Conservation (phyloP, 495 filamentous ascomycete genomes). For the Halenospora varia region DNA sequence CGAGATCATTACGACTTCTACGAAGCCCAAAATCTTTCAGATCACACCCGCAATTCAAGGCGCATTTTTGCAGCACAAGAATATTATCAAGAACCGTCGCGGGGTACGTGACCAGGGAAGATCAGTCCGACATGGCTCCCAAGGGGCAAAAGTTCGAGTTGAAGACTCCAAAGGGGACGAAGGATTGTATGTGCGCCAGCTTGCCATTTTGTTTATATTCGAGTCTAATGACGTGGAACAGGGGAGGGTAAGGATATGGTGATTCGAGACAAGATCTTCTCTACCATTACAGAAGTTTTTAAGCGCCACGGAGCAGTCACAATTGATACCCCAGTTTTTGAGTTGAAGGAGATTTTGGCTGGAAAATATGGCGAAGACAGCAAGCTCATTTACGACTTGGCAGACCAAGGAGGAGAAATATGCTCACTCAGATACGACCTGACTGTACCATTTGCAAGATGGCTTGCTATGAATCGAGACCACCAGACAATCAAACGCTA, state of each 20-base stretch:
- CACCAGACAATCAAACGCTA: conserved; percentile 79
- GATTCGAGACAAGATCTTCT: conserved; percentile 80
- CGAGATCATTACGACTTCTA: conserved; percentile 21
- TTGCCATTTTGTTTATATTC: neutral
- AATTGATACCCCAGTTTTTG: conserved; percentile 82
- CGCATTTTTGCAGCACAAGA: conserved; percentile 2
- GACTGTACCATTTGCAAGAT: conserved; percentile 86
- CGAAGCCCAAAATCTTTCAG: neutral
- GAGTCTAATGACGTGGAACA: conserved; percentile 17
- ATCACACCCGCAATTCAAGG: conserved; percentile 4
- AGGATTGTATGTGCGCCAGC: conserved; percentile 34
- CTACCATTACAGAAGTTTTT: conserved; percentile 78
- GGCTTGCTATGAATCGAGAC: conserved; percentile 77
- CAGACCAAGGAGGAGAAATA: conserved; percentile 81
- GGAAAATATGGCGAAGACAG: conserved; percentile 92
- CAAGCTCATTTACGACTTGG: conserved; percentile 85
- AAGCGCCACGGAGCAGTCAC: conserved; percentile 83
- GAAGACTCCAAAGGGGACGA: conserved; percentile 45
- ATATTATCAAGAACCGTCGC: conserved; percentile 7
- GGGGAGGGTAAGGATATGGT: conserved; percentile 71
- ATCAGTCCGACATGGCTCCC: conserved; percentile 23
- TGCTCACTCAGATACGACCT: conserved; percentile 86
- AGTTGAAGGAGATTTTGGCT: conserved; percentile 71
- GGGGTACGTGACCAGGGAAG: neutral
- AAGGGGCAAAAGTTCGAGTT: conserved; percentile 43